Conservation (phyloP, 2,329 filamentous ascomycete genomes). For the Sarocladium brachiariae region DNA sequence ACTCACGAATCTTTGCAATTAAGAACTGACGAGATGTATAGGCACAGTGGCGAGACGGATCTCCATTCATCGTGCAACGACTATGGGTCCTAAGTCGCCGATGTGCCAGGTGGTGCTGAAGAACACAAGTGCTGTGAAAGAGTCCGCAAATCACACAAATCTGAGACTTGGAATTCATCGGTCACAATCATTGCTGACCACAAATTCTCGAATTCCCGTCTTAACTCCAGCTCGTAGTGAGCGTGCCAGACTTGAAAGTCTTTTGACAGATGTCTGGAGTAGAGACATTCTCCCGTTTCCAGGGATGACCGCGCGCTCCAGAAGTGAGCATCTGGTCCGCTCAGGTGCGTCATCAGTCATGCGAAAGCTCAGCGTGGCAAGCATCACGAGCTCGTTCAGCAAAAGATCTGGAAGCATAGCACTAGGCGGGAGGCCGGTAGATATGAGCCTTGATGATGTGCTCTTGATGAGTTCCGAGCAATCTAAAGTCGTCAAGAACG, state of each 20-base stretch:
- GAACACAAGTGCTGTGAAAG: slow-evolving; percentile 67
- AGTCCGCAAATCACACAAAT: slow-evolving; percentile 35
- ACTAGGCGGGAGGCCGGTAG: slow-evolving; percentile 14
- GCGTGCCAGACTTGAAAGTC: slow-evolving; percentile 66
- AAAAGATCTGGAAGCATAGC: slow-evolving; percentile 57
- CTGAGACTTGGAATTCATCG: slow-evolving; percentile 56
- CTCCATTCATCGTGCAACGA: slow-evolving; percentile 73
- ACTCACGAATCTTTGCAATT: background rate
- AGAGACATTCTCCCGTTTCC: slow-evolving; percentile 74
- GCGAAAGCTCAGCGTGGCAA: slow-evolving; percentile 77
- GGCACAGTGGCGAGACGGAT: slow-evolving; percentile 59
- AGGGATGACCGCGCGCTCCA: slow-evolving; percentile 61
- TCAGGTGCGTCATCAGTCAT: slow-evolving; percentile 81
- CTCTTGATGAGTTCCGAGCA: background rate
- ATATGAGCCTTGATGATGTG: slow-evolving; percentile 8
- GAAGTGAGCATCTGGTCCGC: slow-evolving; percentile 66
- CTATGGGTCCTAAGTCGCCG: slow-evolving; percentile 60
- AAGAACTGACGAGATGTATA: slow-evolving; percentile 19
- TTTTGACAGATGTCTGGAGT: slow-evolving; percentile 77
- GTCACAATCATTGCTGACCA: slow-evolving; percentile 73
- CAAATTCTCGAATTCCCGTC: slow-evolving; percentile 57
- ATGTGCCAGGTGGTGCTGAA: slow-evolving; percentile 76
- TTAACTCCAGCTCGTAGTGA: slow-evolving; percentile 70
- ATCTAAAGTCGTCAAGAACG: background rate
- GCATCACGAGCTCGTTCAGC: slow-evolving; percentile 68